Conservation (phyloP, 306 rosid genomes). For the Acacia melanoxylon region DNA sequence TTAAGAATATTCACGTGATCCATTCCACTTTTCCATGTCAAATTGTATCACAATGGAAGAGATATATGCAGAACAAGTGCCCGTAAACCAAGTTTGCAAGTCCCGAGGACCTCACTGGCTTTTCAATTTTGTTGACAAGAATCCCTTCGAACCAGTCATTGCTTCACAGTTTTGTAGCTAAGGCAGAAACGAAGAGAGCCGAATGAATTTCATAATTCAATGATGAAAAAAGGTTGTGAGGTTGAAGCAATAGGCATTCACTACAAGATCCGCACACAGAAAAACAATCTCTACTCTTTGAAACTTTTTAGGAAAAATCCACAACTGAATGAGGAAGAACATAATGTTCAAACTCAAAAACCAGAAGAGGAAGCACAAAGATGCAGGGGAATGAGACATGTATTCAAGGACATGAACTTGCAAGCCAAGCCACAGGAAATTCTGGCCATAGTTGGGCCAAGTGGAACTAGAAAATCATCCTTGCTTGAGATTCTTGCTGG, state of each 20-base stretch:
- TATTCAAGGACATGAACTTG: conserved; percentile 64
- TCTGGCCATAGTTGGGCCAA: conserved; percentile 91
- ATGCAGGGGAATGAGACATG: conserved; percentile 48
- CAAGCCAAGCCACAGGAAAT: conserved; percentile 75
- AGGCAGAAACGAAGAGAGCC: conserved; percentile 27
- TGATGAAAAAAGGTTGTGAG: conserved; percentile 81
- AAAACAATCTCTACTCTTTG: conserved; percentile 41
- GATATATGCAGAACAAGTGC: conserved; percentile 35
- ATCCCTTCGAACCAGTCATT: conserved; percentile 37
- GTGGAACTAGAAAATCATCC: conserved; percentile 95
- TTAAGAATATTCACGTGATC: conserved; percentile 35
- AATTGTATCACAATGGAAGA: conserved; percentile 20
- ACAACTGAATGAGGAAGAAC: conserved; percentile 29
- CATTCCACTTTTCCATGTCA: conserved; percentile 21
- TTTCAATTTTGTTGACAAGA: conserved; percentile 10
- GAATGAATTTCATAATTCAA: conserved; percentile 42
- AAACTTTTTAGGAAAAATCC: conserved; percentile 46
- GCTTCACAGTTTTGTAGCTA: conserved; percentile 35
- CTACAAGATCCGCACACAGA: conserved; percentile 61
- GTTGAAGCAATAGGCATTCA: conserved; percentile 73
- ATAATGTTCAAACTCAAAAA: conserved; percentile 24
- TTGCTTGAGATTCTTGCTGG: conserved; percentile 88
- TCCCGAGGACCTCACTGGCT: conserved; percentile 48
- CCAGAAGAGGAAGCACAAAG: conserved; percentile 37
- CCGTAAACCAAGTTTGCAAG: conserved; percentile 51